Evolutionary conservation across 768 basidiomycete species (phyloP).

Genomic region (Neoboletus magnificus): DNA sequence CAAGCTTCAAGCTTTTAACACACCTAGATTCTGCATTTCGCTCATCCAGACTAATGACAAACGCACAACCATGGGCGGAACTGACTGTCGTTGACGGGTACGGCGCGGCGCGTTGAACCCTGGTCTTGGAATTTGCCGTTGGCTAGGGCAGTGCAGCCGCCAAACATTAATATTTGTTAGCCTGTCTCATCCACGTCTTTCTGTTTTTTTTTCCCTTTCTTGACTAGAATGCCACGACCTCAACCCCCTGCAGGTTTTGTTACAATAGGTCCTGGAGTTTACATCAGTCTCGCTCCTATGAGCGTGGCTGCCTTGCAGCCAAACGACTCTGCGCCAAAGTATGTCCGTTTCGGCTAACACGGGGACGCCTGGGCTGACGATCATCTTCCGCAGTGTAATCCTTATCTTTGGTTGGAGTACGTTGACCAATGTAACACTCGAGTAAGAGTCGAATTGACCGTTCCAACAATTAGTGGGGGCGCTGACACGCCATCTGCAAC

Average conservation of each 20-base stretch:
- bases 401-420: slow-evolving; percentile 31
- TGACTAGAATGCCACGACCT: slow-evolving; percentile 8
- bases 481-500: slow-evolving; percentile 23
- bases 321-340: slow-evolving; percentile 19
- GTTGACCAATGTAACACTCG: neutral
- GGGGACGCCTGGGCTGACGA: neutral
- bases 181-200: neutral
- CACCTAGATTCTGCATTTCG: neutral
- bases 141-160: neutral
- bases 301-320: neutral
- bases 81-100: neutral
- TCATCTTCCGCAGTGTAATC: slow-evolving; percentile 18
- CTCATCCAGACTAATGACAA: neutral
- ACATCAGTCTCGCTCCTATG: slow-evolving; percentile 8
- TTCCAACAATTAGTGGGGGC: slow-evolving; percentile 22
- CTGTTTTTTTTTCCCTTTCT: neutral
- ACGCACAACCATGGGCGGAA: neutral
- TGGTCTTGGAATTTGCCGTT: neutral
- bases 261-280: slow-evolving; percentile 12
- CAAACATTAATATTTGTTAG: no score
- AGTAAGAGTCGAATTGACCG: neutral
- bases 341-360: neutral
- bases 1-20: neutral
- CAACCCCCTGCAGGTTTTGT: slow-evolving; percentile 18
- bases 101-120: no score